These are phyloP conservation scores for Phtheirospermum japonicum DNA, from an alignment of 257 asterid genomes.

Conservation along the genomic window DNA sequence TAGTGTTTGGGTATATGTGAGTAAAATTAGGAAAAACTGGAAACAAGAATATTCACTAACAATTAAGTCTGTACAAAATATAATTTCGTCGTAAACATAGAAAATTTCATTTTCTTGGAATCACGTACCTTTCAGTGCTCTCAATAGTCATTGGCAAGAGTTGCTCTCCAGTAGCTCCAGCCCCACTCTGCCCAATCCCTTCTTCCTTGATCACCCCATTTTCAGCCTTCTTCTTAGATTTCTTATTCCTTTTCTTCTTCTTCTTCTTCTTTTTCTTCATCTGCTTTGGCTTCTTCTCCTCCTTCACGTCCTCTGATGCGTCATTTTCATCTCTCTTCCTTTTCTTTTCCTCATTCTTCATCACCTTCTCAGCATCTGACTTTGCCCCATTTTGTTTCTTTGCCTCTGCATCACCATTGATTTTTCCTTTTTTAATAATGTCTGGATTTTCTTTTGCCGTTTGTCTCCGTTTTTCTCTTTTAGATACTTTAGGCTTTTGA, in stretches of 20 bases:
- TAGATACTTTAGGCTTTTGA: constrained; percentile 40
- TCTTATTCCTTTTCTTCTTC: constrained; percentile 27
- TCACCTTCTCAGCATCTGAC: constrained; percentile 26
- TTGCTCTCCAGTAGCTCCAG: constrained; percentile 30
- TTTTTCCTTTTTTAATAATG: constrained; percentile 20
- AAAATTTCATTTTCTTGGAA: neutral
- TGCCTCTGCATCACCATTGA: constrained; percentile 28
- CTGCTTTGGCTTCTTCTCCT: constrained; percentile 31
- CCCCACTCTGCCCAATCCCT: constrained; percentile 29
- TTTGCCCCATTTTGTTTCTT: constrained; percentile 29
- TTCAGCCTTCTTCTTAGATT: constrained; percentile 33
- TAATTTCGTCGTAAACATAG: neutral
- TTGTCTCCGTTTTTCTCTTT: constrained; percentile 55
- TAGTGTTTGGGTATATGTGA: neutral
- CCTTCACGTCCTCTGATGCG: constrained; percentile 33
- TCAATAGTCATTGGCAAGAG: constrained; percentile 26
- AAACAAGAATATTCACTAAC: neutral
- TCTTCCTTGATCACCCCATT: constrained; percentile 34
- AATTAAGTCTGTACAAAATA: constrained; percentile 1
- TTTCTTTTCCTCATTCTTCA: constrained; percentile 28
- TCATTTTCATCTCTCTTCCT: constrained; percentile 48
- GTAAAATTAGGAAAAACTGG: constrained; percentile 7
- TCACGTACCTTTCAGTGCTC: constrained; percentile 40
- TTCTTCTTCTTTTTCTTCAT: constrained; percentile 37
- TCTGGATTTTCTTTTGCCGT: constrained; percentile 38